Evolutionary conservation across 768 basidiomycete genomes (phyloP), one percentile per base, ranked within the genome.

Genomic region (Amanita pseudoporphyria): DNA sequence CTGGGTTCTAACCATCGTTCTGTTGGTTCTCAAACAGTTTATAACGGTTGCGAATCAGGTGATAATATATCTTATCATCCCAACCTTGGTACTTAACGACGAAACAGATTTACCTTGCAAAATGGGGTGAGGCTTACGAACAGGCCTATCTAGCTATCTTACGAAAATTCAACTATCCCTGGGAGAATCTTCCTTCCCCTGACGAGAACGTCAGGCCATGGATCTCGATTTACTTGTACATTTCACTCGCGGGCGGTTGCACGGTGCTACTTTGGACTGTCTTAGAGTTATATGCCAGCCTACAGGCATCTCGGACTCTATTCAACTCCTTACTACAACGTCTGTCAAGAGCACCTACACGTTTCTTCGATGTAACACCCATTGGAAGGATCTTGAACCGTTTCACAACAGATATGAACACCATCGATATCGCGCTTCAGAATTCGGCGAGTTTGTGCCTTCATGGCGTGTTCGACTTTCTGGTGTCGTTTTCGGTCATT

Each of bases 361-460:
- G 82, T 1, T 84, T 85, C 62, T 87, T 84, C 63, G 85, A 87
- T 57, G 68, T 74, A 33, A 87, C 83, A 3, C 85, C 85, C 1
- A 78, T 84, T 33, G 88, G 88, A 9, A 70, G 85, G 6, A 84
- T 91, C 55, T 71, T 87, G 33, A 89, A 90, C 57, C 76, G 90
- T 14, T 86, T 91, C 58, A 84, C 83, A 12, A 74, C 77, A 6
- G 86, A 90, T 56, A 82, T 90, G 57, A 81, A 80, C 45, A 81
- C 81, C 5, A 79, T 89, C 37, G 87, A 91, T 58, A 71, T 75
- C 5, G 71, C 76, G 0, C 67, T 87, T 1, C 76, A 81, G 55
- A 65, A 64, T 45, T 82, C 81, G 5, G 76, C 74, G 4, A 64
- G 78, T 32, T 64, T 63, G 6, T 82, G 79, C 42, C 59, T 84